Conservation (phyloP, 176 grass and related monocot species). For the Paspalum notatum region DNA sequence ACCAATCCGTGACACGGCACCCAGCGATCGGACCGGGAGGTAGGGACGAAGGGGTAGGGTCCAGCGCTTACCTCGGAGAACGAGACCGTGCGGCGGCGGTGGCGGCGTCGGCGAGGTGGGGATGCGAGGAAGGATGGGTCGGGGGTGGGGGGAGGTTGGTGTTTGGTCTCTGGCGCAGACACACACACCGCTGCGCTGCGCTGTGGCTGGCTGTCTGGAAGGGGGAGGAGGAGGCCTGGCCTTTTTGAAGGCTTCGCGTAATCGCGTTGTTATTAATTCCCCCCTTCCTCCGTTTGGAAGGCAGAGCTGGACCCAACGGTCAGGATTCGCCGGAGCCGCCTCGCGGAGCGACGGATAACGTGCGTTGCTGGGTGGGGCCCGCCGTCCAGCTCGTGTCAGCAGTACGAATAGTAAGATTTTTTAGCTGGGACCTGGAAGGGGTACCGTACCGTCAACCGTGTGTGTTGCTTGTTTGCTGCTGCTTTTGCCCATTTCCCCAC, state of each 20-base stretch:
- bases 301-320: conserved; percentile 31
- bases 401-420: conserved; percentile 2
- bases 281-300: conserved; percentile 26
- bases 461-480: too few relatives aligned
- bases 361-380: conserved; percentile 42
- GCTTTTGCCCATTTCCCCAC: background rate
- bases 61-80: conserved; percentile 39
- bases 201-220: conserved; percentile 45
- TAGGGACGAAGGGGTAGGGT: background rate
- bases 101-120: conserved; percentile 49
- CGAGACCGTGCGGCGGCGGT: conserved; percentile 35
- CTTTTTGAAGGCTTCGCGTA: conserved; percentile 56
- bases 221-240: conserved; percentile 19
- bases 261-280: conserved; percentile 34
- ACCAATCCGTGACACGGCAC: conserved; percentile 2
- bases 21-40: conserved; percentile 11
- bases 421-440: too few relatives aligned
- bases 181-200: conserved; percentile 48
- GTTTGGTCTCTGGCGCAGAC: conserved; percentile 55
- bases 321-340: background rate
- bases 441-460: too few relatives aligned
- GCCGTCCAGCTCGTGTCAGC: background rate
- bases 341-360: conserved; percentile 45
- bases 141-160: conserved; percentile 47
- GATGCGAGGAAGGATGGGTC: conserved; percentile 11